These are phyloP conservation scores for Citrus unshiu DNA, from an alignment of 345 rosid species.

Conservation along the genomic window DNA sequence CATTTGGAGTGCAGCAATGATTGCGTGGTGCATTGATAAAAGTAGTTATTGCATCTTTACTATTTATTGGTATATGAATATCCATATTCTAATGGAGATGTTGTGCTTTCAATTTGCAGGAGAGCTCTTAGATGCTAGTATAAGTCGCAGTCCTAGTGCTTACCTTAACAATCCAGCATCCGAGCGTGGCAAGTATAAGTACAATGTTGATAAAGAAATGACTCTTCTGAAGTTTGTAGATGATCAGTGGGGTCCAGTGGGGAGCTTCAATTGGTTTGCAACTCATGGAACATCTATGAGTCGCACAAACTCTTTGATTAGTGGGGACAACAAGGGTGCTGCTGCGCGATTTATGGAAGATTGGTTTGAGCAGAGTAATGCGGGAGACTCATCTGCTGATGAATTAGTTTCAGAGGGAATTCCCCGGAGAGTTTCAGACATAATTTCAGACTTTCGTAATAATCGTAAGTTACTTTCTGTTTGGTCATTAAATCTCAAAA, in stretches of 20 bases:
- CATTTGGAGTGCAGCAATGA: background rate
- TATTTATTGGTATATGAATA: background rate
- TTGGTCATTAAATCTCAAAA: background rate
- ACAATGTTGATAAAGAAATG: constrained; percentile 90
- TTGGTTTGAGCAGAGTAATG: constrained; percentile 61
- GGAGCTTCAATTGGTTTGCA: constrained; percentile 98
- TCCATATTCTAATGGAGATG: constrained; percentile 6
- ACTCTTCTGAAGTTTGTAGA: constrained; percentile 95
- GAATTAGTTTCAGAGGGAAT: constrained; percentile 38
- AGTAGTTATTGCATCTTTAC: background rate
- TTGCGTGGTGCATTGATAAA: background rate
- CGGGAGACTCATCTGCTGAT: constrained; percentile 32
- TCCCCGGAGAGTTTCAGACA: constrained; percentile 72
- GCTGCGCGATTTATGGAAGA: constrained; percentile 98
- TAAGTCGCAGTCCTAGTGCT: constrained; percentile 97
- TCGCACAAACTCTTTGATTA: constrained; percentile 86
- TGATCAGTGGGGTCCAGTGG: constrained; percentile 85
- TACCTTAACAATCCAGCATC: constrained; percentile 82
- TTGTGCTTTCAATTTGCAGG: constrained; percentile 46
- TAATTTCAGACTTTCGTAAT: constrained; percentile 38
- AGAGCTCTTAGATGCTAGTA: constrained; percentile 85
- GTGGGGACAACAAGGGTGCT: constrained; percentile 99
- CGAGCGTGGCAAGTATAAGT: constrained; percentile 74
- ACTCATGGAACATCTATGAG: constrained; percentile 99
- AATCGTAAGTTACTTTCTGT: constrained; percentile 47